A percentile compares a stretch with the other conserved stretches of the same genome.
Conservation (phyloP, 179 eudicot genomes). For the Carnegiea gigantea region DNA sequence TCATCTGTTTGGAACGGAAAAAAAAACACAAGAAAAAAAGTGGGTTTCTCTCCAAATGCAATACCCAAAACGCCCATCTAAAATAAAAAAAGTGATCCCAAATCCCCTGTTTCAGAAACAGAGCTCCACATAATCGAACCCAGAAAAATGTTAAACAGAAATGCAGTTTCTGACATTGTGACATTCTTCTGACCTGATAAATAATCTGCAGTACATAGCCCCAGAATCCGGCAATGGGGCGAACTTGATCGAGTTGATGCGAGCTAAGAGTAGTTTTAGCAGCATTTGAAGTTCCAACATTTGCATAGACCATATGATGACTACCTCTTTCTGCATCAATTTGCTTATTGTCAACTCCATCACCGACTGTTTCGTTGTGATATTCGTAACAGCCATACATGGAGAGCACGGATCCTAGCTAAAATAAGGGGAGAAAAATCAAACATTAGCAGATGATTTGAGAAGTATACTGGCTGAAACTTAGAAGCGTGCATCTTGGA, state of each 20-base stretch:
- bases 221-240: slow-evolving; percentile 70
- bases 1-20: slow-evolving; percentile 40
- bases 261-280: slow-evolving; percentile 8
- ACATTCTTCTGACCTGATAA: slow-evolving; percentile 59
- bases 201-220: slow-evolving; percentile 75
- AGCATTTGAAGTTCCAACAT: slow-evolving; percentile 20
- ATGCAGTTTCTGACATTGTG: background rate
- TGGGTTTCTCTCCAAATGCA: background rate
- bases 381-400: slow-evolving; percentile 72
- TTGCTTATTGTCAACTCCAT: slow-evolving; percentile 32
- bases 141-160: background rate
- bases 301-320: slow-evolving; percentile 10
- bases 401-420: slow-evolving; percentile 85
- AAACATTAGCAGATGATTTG: background rate
- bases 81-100: background rate
- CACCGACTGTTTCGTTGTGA: slow-evolving; percentile 45
- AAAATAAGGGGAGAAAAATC: slow-evolving; percentile 17
- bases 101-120: slow-evolving; percentile 15
- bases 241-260: slow-evolving; percentile 27
- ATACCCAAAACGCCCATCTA: background rate
- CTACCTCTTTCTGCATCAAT: slow-evolving; percentile 62
- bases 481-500: background rate
- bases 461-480: background rate
- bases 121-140: background rate
- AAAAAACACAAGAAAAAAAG: background rate